Conservation (phyloP, 2,329 filamentous ascomycete genomes). For the Trichoderma sp. region DNA sequence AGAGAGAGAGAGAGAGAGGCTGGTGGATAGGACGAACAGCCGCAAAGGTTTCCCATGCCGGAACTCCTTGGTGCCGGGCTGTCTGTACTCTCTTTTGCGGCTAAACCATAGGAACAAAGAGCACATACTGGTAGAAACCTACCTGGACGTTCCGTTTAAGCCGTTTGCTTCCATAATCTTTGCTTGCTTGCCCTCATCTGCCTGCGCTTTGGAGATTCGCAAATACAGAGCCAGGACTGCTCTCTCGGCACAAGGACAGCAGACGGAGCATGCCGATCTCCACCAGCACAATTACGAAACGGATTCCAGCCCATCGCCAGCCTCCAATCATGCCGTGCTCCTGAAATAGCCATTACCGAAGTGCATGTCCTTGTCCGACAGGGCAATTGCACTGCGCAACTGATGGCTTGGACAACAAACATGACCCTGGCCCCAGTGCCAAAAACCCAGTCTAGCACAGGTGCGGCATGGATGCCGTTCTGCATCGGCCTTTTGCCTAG, state of each 20-base stretch:
- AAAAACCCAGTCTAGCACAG: background rate
- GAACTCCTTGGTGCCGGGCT: background rate
- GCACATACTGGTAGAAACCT: background rate
- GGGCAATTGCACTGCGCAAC: background rate
- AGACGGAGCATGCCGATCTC: background rate
- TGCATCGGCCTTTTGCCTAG: background rate
- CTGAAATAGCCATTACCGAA: background rate
- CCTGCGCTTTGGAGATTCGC: background rate
- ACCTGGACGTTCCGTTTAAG: background rate
- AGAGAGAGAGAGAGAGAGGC: background rate
- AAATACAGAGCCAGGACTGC: background rate
- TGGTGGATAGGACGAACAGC: background rate
- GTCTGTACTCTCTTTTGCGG: background rate
- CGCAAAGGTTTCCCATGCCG: background rate
- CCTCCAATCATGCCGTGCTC: background rate
- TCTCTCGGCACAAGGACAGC: background rate
- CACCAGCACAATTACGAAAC: background rate
- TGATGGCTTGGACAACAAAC: conserved; percentile 3
- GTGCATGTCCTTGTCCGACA: background rate
- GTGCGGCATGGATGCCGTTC: background rate
- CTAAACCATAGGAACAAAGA: background rate
- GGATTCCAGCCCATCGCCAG: background rate
- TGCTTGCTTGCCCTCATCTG: background rate
- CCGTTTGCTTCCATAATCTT: too few relatives aligned
- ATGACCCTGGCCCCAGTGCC: background rate